Evolutionary conservation across 805 yeast genomes (phyloP).

Genomic region (Wickerhamiella siamensis): DNA sequence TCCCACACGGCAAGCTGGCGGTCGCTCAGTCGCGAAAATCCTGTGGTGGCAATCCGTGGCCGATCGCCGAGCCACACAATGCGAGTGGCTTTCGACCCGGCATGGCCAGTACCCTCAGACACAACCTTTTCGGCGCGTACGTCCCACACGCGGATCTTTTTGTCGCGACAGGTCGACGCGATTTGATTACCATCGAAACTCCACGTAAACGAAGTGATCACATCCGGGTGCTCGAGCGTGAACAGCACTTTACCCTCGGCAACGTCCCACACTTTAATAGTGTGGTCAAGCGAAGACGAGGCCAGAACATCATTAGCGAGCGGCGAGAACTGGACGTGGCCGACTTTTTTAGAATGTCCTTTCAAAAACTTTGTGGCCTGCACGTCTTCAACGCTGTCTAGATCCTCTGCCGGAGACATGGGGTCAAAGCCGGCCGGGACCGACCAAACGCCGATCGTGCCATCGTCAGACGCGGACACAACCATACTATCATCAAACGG

Average conservation of each 20-base stretch:
- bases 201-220: slow-evolving; percentile 86
- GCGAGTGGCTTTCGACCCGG: slow-evolving; percentile 84
- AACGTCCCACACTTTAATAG: slow-evolving; percentile 84
- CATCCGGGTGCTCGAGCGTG: slow-evolving; percentile 73
- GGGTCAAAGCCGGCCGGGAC: slow-evolving; percentile 73
- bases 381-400: slow-evolving; percentile 52
- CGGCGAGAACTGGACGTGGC: slow-evolving; percentile 83
- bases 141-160: slow-evolving; percentile 84
- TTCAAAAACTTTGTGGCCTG: slow-evolving; percentile 52
- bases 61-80: slow-evolving; percentile 82
- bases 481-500: slow-evolving; percentile 70
- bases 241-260: slow-evolving; percentile 55
- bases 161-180: slow-evolving; percentile 86
- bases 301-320: slow-evolving; percentile 76
- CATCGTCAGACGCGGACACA: slow-evolving; percentile 73
- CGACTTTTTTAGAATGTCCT: slow-evolving; percentile 92
- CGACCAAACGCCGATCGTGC: slow-evolving; percentile 72
- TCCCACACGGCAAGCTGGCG: slow-evolving; percentile 96
- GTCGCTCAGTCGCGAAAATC: slow-evolving; percentile 82
- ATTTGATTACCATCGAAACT: slow-evolving; percentile 76
- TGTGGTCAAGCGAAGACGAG: slow-evolving; percentile 77
- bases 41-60: slow-evolving; percentile 81
- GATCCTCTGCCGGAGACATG: slow-evolving; percentile 29
- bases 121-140: slow-evolving; percentile 57
- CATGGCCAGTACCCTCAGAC: slow-evolving; percentile 77